Percentiles rank a stretch among this genome's conserved stretches.
phyloP scores from a whole-genome alignment of 768 basidiomycete genomes.

The Mycena capillaripes region DNA sequence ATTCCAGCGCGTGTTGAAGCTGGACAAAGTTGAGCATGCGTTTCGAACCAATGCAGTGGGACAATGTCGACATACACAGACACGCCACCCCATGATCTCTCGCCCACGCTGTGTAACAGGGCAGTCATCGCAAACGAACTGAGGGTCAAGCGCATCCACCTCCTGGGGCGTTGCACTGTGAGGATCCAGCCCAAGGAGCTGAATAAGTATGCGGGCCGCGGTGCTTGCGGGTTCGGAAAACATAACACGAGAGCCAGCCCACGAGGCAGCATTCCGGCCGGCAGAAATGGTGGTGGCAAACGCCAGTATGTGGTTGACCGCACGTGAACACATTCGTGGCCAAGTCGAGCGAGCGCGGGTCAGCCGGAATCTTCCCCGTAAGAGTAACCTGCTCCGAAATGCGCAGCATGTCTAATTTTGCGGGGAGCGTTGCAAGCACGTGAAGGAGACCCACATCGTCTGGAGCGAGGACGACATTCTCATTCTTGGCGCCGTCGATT shows the following conservation, averaged over 20 bases:
- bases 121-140: neutral
- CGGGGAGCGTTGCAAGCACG: neutral
- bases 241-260: neutral
- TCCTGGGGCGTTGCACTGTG: neutral
- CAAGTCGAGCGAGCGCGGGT: neutral
- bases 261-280: neutral
- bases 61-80: neutral
- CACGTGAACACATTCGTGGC: neutral
- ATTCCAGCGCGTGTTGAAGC: neutral
- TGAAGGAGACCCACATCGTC: neutral
- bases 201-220: neutral
- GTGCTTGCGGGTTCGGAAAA: neutral
- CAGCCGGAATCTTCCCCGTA: neutral
- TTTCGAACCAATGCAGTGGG: neutral
- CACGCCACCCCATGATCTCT: neutral
- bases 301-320: neutral
- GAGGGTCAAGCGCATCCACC: neutral
- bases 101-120: neutral
- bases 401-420: neutral
- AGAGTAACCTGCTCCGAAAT: neutral
- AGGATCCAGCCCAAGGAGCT: neutral
- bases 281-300: neutral
- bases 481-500: no score
- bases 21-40: neutral
- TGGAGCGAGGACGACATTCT: neutral